Evolutionary conservation across 495 filamentous ascomycete genomes (phyloP), one percentile per base, ranked within the genome.

Genomic region (Lepidopterella palustris): DNA sequence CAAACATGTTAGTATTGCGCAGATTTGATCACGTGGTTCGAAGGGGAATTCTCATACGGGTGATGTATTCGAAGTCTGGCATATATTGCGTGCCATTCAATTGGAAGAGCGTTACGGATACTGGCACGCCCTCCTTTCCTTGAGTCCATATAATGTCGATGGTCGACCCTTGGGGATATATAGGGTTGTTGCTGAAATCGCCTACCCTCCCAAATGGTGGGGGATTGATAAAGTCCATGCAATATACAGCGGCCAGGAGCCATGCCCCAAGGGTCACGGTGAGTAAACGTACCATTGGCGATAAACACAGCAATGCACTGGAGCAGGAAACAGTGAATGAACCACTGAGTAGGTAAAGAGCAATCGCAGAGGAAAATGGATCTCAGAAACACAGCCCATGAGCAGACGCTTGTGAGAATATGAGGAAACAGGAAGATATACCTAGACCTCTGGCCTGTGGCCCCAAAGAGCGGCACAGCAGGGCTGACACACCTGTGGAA

Each of bases 211-310:
- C 50, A 29, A 53, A 53, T n/a, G 50, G 50, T n/a, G 50, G 50
- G 18, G 50, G 50, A 53, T 29, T 53, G 50, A 53, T 53, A 23
- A 53, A 53, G 15, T 53, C 26, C 50, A 53, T 20, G 18, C 50
- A 53, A 8, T 8, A 53, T 23, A 53, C 50, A 24, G 26, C 15
- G 27, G 15, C 18, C 50, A 53, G 18, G 26, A 53, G 50, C 45
- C 45, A 48, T 5, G 23, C 45, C 18, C 5, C 45, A 5, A 48
- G 45, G 18, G 45, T n/a, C 45, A 20, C n/a, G 45, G 23, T 5
- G 45, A 48, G 23, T n/a, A 48, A n/a, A 8, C 23, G 45, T 48
- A 48, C 18, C 45, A 48, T 48, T 6, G 6, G 45, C 5, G 45
- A 8, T 48, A 48, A 48, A 20, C 8, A n/a, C 31, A 35, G 31